A percentile compares a stretch with the other conserved stretches of the same genome.
Evolutionary conservation across 73 alveolate genomes (phyloP).

Genomic region (Urostyla sp.): DNA sequence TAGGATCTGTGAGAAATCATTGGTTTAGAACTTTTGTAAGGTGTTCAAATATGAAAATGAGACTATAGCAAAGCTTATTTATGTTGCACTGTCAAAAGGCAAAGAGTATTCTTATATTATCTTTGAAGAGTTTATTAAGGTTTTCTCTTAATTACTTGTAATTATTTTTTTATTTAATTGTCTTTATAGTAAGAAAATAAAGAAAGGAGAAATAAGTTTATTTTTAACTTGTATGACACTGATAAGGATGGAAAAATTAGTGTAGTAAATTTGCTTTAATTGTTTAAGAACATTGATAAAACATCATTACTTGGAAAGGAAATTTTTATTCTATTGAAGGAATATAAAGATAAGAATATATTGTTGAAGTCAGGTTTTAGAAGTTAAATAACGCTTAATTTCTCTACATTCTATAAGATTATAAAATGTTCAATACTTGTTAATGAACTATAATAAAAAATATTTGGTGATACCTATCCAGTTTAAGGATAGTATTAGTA

Average conservation of each 20-base stretch:
- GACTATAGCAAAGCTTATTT: conserved; percentile 17
- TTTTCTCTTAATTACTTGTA: conserved; percentile 7
- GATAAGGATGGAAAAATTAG: neutral
- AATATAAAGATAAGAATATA: conserved; percentile 19
- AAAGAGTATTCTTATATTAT: neutral
- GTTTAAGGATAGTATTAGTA: too few relatives aligned
- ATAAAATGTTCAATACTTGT: conserved; percentile 13
- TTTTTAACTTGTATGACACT: conserved; percentile 10
- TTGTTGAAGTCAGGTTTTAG: conserved; percentile 36
- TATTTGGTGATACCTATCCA: conserved; percentile 22
- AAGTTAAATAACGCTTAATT: conserved; percentile 5
- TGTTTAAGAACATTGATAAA: neutral
- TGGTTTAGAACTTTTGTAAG: too few relatives aligned
- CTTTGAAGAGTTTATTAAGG: neutral
- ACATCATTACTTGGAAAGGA: conserved; percentile 30
- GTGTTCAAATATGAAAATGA: conserved; percentile 9
- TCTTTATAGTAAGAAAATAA: conserved; percentile 14
- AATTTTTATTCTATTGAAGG: conserved; percentile 24
- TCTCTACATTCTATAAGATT: neutral
- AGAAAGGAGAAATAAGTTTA: conserved; percentile 24
- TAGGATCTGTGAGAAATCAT: too few relatives aligned
- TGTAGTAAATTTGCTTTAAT: conserved; percentile 1
- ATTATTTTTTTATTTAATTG: neutral
- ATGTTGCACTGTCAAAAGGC: neutral
- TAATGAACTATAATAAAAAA: conserved; percentile 19